A percentile compares a stretch with the other conserved stretches of the same genome.
These are phyloP conservation scores for Venturia aucupariae DNA, from an alignment of 2,329 filamentous ascomycete species.

Conservation along the genomic window DNA sequence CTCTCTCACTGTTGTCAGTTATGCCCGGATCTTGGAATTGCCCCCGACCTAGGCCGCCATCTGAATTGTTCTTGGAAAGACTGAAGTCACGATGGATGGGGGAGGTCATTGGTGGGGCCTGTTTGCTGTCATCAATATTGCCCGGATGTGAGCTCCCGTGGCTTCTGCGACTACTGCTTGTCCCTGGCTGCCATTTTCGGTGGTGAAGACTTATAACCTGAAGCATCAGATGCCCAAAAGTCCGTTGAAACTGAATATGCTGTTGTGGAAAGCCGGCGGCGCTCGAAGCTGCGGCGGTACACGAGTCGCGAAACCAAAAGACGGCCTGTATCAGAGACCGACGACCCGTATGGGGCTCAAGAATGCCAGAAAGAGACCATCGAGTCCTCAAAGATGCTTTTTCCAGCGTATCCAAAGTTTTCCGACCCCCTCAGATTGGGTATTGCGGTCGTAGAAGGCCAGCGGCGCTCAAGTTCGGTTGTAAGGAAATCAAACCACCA, in stretches of 20 bases:
- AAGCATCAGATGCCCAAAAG: background rate
- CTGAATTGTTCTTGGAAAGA: too few species aligned
- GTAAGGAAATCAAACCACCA: too few species aligned
- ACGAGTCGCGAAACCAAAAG: background rate
- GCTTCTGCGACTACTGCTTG: background rate
- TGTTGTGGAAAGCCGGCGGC: background rate
- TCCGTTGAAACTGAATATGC: background rate
- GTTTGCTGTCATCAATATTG: background rate
- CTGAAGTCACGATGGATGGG: too few species aligned
- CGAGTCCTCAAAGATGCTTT: background rate
- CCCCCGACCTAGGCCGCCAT: too few species aligned
- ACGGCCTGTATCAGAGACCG: background rate
- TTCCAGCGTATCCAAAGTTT: background rate
- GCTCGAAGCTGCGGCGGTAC: background rate
- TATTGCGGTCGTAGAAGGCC: background rate
- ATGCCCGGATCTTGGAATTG: too few species aligned
- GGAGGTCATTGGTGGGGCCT: too few species aligned
- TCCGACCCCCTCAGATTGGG: background rate
- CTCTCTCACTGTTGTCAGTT: background rate
- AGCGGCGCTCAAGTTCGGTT: background rate
- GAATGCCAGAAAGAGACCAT: too few species aligned
- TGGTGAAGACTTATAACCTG: background rate
- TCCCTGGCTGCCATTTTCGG: background rate
- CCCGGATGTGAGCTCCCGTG: background rate
- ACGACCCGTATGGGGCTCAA: too few species aligned